Conservation (phyloP, 2,329 filamentous ascomycete species). For the Colletotrichum aenigma region DNA sequence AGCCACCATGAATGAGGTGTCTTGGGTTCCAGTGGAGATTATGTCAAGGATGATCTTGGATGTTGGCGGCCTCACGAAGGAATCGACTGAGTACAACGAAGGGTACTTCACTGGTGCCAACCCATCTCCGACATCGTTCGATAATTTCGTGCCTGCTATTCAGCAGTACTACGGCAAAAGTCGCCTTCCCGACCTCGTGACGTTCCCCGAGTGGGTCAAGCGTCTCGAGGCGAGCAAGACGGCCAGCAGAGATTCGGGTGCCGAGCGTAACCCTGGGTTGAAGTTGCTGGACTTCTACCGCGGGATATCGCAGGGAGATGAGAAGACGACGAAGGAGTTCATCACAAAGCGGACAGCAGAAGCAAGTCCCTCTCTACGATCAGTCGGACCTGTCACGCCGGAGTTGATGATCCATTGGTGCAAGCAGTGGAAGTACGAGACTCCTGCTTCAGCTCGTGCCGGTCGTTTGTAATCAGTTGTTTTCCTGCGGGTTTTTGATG, state of each 20-base stretch:
- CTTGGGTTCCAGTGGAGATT: conserved; percentile 60
- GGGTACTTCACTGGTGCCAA: conserved; percentile 33
- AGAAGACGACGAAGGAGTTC: conserved; percentile 32
- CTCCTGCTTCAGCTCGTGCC: background rate
- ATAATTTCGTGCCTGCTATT: conserved; percentile 41
- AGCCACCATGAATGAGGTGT: conserved; percentile 45
- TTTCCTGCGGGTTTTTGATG: background rate
- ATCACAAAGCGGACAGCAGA: conserved; percentile 42
- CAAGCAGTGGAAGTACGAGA: conserved; percentile 43
- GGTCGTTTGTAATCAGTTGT: background rate
- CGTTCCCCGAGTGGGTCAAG: conserved; percentile 49
- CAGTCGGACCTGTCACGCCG: conserved; percentile 41
- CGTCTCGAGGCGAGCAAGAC: conserved; percentile 44
- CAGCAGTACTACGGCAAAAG: conserved; percentile 41
- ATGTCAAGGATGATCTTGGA: conserved; percentile 53
- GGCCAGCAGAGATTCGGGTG: conserved; percentile 36
- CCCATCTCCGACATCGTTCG: conserved; percentile 43
- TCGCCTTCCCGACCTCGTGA: conserved; percentile 41
- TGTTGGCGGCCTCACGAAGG: conserved; percentile 33
- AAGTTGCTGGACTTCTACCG: conserved; percentile 58
- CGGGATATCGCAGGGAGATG: conserved; percentile 1
- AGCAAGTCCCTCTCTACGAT: conserved; percentile 45
- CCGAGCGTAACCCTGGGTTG: conserved; percentile 48
- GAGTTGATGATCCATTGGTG: conserved; percentile 55
- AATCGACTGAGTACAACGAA: conserved; percentile 4